Evolutionary conservation across 495 filamentous ascomycete genomes (phyloP), one percentile per base, ranked within the genome.

Genomic region (Penicillium cinerascens): DNA sequence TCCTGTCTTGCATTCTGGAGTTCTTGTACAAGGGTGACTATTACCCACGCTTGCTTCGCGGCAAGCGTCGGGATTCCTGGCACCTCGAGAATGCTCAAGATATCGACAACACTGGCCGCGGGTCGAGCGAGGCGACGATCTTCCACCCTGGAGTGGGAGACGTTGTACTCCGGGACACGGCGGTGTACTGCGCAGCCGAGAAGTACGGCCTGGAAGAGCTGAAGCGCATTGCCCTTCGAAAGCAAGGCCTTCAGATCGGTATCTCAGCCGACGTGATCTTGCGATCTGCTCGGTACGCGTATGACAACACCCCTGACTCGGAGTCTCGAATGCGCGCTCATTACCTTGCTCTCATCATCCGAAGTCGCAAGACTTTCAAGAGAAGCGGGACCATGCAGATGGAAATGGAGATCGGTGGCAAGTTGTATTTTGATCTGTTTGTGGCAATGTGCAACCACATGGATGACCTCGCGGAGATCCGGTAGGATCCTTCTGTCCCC

Each of bases 361-460:
- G 89, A 71, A 88, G 85, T 75, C 88, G 91, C 69, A 87, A 88
- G 79, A 92, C 87, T 59, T 96, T 96, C 78, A 95, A 95, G 85
- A 82, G 84, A 70, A 95, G 91, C 75, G 91, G 90, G 68, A 95
- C 90, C 63, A 92, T 97, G 91, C 90, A 95, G 82, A 84, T 87
- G 77, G 91, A 97, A 80, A 96, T 97, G 91, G 88, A 95, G 74
- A 84, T 83, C 69, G 89, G 88, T 55, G 90, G 85, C 65, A 85
- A 88, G 76, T 79, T 96, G 67, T 97, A 95, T 80, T 96, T 97
- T 75, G 91, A 96, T 80, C 78, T 97, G 69, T 97, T 96, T 72
- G 91, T 96, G 61, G 90, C 91, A 55, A 88, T 97, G 88, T 93
- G 90, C 80, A 95, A 95, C 74, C 89, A 95, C 77, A 85, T 96